A percentile compares a stretch with the other conserved stretches of the same genome.
Conservation (phyloP, 2,329 filamentous ascomycete genomes). For the Exophiala phaeomuriformis region DNA sequence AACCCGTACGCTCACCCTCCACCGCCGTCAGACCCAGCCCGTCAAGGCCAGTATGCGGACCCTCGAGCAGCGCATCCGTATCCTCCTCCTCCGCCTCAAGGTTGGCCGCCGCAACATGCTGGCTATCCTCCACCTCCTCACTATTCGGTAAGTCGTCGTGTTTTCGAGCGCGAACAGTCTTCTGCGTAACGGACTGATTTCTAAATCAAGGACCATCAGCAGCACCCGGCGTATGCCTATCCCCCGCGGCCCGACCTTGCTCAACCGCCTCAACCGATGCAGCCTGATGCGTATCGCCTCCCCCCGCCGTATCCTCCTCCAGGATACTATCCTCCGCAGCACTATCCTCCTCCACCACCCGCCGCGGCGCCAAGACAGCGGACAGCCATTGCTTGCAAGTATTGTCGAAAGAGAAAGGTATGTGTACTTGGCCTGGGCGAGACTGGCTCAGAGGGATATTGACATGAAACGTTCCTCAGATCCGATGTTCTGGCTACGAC, state of each 20-base stretch:
- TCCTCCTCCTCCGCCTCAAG: conserved; percentile 31
- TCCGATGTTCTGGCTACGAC: conserved; percentile 69
- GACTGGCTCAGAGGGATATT: background rate
- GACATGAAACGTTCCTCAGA: conserved; percentile 43
- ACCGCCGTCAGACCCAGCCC: conserved; percentile 34
- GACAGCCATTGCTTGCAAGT: conserved; percentile 47
- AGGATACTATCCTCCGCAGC: conserved; percentile 36
- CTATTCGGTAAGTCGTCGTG: conserved; percentile 34
- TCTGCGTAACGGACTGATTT: conserved; percentile 9
- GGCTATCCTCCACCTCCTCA: conserved; percentile 29
- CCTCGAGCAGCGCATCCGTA: conserved; percentile 33
- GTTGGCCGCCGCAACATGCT: conserved; percentile 28
- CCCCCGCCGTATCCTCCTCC: conserved; percentile 35
- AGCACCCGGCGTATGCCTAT: conserved; percentile 30
- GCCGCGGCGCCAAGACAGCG: conserved; percentile 44
- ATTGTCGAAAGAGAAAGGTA: conserved; percentile 48
- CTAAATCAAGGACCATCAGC: conserved; percentile 20
- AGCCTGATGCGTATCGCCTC: conserved; percentile 37
- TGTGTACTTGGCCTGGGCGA: conserved; percentile 18
- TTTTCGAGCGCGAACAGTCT: background rate
- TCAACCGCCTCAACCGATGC: conserved; percentile 35
- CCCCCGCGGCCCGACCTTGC: conserved; percentile 34
- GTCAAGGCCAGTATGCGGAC: conserved; percentile 41
- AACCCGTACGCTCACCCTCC: conserved; percentile 13
- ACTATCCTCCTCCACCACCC: conserved; percentile 35